Conservation (phyloP, 768 basidiomycete species). For the Dacryopinax primogenitus region DNA sequence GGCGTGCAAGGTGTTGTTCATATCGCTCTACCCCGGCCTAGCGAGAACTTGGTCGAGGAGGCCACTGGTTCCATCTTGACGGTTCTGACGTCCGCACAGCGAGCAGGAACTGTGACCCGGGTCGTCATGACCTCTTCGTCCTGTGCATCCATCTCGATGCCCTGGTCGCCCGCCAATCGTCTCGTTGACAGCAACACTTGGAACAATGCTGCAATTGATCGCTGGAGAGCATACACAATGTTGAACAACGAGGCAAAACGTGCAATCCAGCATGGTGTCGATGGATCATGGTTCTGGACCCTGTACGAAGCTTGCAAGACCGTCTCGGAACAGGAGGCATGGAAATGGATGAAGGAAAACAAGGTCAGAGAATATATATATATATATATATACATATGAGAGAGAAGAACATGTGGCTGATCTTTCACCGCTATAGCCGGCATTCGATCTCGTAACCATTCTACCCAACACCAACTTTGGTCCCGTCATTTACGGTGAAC, state of each 20-base stretch:
- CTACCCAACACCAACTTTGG: background rate
- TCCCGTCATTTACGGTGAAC: background rate
- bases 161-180: background rate
- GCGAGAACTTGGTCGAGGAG: background rate
- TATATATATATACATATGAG: too few relatives aligned
- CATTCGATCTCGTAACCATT: background rate
- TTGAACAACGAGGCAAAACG: background rate
- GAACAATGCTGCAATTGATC: background rate
- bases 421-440: too few relatives aligned
- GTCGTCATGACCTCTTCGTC: background rate
- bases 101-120: background rate
- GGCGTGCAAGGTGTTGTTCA: background rate
- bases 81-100: background rate
- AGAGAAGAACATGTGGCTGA: too few relatives aligned
- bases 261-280: background rate
- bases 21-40: background rate
- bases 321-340: background rate
- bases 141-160: background rate
- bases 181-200: background rate
- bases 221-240: background rate
- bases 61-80: background rate
- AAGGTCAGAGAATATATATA: background rate
- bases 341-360: background rate
- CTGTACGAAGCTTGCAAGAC: constrained; percentile 1
- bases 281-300: background rate